Conservation (phyloP, 2,329 filamentous ascomycete species). For the Ceratocystis huliohia region DNA sequence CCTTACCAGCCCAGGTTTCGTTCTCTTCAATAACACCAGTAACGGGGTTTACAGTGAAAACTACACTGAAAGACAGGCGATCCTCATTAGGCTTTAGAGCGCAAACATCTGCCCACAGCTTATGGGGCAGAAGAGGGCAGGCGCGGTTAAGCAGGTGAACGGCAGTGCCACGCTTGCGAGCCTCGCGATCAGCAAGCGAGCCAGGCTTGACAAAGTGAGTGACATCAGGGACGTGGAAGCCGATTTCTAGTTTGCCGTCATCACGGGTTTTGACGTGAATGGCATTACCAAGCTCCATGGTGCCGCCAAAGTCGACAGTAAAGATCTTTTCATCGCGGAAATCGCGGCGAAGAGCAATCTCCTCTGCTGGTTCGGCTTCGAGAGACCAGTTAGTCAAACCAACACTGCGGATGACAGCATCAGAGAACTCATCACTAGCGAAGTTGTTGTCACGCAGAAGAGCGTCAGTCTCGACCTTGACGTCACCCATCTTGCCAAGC, state of each 20-base stretch:
- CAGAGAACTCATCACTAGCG: slow-evolving; percentile 90
- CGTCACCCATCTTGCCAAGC: slow-evolving; percentile 90
- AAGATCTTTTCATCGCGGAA: slow-evolving; percentile 82
- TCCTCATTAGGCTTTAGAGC: slow-evolving; percentile 79
- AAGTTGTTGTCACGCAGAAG: slow-evolving; percentile 98
- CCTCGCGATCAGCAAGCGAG: slow-evolving; percentile 89
- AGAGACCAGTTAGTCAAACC: slow-evolving; percentile 86
- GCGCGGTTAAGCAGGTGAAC: slow-evolving; percentile 86
- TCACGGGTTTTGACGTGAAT: slow-evolving; percentile 76
- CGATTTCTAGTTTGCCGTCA: slow-evolving; percentile 83
- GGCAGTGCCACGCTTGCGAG: slow-evolving; percentile 92
- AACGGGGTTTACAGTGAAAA: slow-evolving; percentile 77
- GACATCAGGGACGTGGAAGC: slow-evolving; percentile 88
- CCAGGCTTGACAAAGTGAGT: slow-evolving; percentile 95
- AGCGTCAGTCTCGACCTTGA: slow-evolving; percentile 95
- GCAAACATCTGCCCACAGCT: slow-evolving; percentile 76
- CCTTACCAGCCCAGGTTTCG: slow-evolving; percentile 87
- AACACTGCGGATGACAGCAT: slow-evolving; percentile 86
- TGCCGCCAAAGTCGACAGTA: slow-evolving; percentile 81
- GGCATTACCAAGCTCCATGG: slow-evolving; percentile 79
- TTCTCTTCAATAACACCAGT: slow-evolving; percentile 70
- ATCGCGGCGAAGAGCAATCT: slow-evolving; percentile 65
- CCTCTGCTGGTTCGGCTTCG: slow-evolving; percentile 65
- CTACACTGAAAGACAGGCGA: slow-evolving; percentile 78
- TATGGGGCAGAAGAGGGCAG: slow-evolving; percentile 77